phyloP scores from a whole-genome alignment of 148 eudicot species.

The Nyssa sinensis region DNA sequence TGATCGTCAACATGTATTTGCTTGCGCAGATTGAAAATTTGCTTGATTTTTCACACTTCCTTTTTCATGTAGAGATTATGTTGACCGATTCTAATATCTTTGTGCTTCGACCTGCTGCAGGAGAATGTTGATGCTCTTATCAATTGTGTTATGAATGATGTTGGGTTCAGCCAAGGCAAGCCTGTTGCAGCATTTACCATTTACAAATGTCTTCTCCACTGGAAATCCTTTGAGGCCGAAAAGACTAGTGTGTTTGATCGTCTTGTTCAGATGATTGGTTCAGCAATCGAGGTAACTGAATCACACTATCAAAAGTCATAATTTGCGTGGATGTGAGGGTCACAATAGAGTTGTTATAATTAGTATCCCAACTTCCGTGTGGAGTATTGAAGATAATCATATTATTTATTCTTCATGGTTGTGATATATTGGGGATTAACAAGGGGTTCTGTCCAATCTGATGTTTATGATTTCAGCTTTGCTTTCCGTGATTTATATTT shows the following conservation, averaged over 20 bases:
- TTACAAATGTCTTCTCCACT: constrained; percentile 88
- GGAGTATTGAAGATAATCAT: not conserved
- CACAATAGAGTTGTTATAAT: not conserved
- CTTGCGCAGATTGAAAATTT: constrained; percentile 5
- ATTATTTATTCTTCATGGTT: not conserved
- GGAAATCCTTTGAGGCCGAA: constrained; percentile 99
- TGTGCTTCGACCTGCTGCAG: constrained; percentile 42
- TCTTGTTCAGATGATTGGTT: constrained; percentile 92
- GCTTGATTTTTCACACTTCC: not conserved
- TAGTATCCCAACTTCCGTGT: not conserved
- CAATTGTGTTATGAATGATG: constrained; percentile 67
- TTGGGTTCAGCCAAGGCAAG: constrained; percentile 91
- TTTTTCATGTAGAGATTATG: not conserved
- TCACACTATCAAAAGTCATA: not conserved
- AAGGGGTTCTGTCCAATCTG: not conserved
- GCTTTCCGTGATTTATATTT: no score
- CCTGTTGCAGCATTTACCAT: constrained; percentile 96
- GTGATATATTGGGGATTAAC: not conserved
- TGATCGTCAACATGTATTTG: constrained; percentile 72
- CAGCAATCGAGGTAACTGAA: constrained; percentile 84
- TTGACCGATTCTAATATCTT: not conserved
- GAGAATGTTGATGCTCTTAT: constrained; percentile 88
- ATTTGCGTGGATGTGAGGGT: not conserved
- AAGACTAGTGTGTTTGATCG: constrained; percentile 96
- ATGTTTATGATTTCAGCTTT: not conserved